A percentile compares a stretch with the other conserved stretches of the same genome.
Evolutionary conservation across 345 rosid genomes (phyloP).

Genomic region (Pistacia vera): DNA sequence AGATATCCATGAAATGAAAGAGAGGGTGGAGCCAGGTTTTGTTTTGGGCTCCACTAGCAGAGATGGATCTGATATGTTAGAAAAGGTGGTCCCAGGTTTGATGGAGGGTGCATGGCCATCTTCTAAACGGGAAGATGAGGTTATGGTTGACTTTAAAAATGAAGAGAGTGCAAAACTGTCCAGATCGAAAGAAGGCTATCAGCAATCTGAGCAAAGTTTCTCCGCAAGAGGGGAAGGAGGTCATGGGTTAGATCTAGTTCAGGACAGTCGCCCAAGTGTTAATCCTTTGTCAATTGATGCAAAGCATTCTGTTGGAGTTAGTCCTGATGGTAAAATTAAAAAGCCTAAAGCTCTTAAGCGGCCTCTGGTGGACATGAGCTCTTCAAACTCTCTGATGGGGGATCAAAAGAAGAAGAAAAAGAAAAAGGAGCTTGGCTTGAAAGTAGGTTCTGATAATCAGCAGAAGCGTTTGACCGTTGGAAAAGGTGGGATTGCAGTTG

Average conservation of each 20-base stretch:
- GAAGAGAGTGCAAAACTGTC: slow-evolving; percentile 37
- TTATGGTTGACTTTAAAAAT: slow-evolving; percentile 32
- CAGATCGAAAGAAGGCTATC: slow-evolving; percentile 37
- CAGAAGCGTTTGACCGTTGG: slow-evolving; percentile 47
- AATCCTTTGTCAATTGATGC: slow-evolving; percentile 37
- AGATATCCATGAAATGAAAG: slow-evolving; percentile 32
- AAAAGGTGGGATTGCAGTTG: slow-evolving; percentile 36
- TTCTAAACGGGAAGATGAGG: slow-evolving; percentile 33
- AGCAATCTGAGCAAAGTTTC: slow-evolving; percentile 34
- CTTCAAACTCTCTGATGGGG: slow-evolving; percentile 37
- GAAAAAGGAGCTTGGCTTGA: slow-evolving; percentile 51
- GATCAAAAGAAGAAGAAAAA: slow-evolving; percentile 73
- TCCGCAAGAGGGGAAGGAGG: slow-evolving; percentile 36
- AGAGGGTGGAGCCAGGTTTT: slow-evolving; percentile 23
- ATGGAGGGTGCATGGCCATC: slow-evolving; percentile 24
- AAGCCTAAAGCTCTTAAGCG: slow-evolving; percentile 60
- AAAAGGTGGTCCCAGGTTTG: slow-evolving; percentile 22
- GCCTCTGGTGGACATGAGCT: slow-evolving; percentile 39
- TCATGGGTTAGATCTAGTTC: slow-evolving; percentile 34
- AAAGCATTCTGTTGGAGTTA: slow-evolving; percentile 37
- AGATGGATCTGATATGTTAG: slow-evolving; percentile 22
- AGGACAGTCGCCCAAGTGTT: slow-evolving; percentile 26
- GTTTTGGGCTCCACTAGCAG: slow-evolving; percentile 9
- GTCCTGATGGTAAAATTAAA: slow-evolving; percentile 44
- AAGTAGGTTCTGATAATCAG: slow-evolving; percentile 42